Conservation (phyloP, 768 basidiomycete genomes). For the Pleurotus tuber-regium region DNA sequence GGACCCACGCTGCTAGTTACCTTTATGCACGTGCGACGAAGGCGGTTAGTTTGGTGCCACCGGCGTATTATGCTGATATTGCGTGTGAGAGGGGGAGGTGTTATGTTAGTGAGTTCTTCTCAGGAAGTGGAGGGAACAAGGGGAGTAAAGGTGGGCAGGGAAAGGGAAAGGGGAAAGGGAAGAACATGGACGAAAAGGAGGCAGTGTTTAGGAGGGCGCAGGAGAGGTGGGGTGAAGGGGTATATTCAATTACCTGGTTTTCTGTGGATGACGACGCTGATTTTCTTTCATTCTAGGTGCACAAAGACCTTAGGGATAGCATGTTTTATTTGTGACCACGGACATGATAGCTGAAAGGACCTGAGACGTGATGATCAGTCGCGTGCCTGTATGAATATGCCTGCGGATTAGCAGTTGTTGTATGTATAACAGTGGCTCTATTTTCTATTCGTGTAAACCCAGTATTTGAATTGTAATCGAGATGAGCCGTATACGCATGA, state of each 20-base stretch:
- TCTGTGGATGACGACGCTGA: conserved; percentile 9
- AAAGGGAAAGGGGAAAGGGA: conserved; percentile 27
- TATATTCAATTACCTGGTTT: conserved; percentile 21
- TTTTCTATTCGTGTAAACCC: no score
- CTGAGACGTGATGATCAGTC: no score
- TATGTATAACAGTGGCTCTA: no score
- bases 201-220: conserved; percentile 42
- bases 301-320: conserved; percentile 52
- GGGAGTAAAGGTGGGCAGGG: no score
- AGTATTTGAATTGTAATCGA: no score
- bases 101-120: conserved; percentile 72
- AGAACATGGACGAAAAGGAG: conserved; percentile 30
- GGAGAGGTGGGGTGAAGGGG: conserved; percentile 51
- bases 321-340: conserved; percentile 84
- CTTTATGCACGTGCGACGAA: conserved; percentile 82
- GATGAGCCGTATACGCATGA: no score
- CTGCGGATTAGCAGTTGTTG: no score
- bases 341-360: no score
- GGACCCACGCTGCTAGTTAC: conserved; percentile 67
- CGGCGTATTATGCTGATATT: conserved; percentile 80
- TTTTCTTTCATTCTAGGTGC: conserved; percentile 33
- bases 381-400: no score
- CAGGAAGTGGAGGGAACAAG: no score
- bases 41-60: conserved; percentile 76
- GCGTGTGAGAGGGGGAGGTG: conserved; percentile 79